Evolutionary conservation across 345 rosid species (phyloP), one percentile per base, ranked within the genome.

Genomic region (Melastoma malabathricum): DNA sequence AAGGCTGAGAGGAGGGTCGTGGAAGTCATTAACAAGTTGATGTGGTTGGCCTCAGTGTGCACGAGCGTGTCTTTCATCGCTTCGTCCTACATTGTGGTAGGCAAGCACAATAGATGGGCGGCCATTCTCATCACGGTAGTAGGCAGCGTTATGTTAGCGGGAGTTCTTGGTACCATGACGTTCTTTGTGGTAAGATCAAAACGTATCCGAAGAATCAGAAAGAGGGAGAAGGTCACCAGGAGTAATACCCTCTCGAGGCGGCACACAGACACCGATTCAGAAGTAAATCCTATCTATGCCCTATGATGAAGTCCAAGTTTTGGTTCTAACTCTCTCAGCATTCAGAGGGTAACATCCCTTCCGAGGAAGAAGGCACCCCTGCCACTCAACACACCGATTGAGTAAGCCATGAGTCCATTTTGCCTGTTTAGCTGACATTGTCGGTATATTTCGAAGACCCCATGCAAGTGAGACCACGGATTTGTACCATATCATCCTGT

Each of bases 11-110:
- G 89, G 66, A 75, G 73, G 61, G 93, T 92, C 3, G 77, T 85
- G 55, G 83, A 81, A 63, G 76, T 84, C 54, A 92, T 87, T 58
- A 92, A 92, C 59, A 92, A 92, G 65, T 63, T 87, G 57, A 82
- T 87, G 97, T 92, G 98, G 97, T 60, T 92, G 18, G 98, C 98
- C 10, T 84, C 97, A 45, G 87, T 82, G 23, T 87, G 85, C 78
- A 87, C 89, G 25, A 71, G 84, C 0, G 82, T 87, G 29, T 84
- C 94, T 0, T 92, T 84, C 41, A 73, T 78, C 19, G 74, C 98
- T 9, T 79, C 93, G 1, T 74, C 97, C 3, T 87, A 84, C 57
- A 92, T 84, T 52, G 95, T 92, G 47, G 86, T 82, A 6, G 95
- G 98, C 15, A 68, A 78, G 34, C 87, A 54, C 39, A 62, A 67